phyloP scores from a whole-genome alignment of 305 asterid genomes.

The Plantago rigida region DNA sequence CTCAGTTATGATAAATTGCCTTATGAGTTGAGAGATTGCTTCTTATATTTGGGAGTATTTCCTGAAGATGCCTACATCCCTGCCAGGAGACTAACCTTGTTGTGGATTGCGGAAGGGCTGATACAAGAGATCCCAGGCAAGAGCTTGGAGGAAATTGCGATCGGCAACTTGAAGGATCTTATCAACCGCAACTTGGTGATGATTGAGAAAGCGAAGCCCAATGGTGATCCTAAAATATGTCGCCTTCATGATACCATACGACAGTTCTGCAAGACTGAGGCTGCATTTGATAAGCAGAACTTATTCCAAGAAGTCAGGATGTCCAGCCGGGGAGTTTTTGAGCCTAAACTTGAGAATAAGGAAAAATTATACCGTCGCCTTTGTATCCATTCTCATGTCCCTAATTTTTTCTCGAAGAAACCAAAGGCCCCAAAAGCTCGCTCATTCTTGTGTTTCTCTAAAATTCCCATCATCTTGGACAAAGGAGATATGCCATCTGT shows the following conservation, averaged over 20 bases:
- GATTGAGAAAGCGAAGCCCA: slow-evolving; percentile 6
- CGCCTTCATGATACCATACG: slow-evolving; percentile 32
- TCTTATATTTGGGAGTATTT: slow-evolving; percentile 6
- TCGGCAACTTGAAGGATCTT: slow-evolving; percentile 14
- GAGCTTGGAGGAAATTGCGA: slow-evolving; percentile 31
- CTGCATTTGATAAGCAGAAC: slow-evolving; percentile 18
- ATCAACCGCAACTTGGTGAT: slow-evolving; percentile 5
- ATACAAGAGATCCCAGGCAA: slow-evolving; percentile 7
- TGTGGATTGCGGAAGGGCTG: slow-evolving; percentile 24
- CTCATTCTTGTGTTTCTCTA: slow-evolving; percentile 8
- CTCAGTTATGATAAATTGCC: slow-evolving; percentile 8
- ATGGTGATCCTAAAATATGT: slow-evolving; percentile 29
- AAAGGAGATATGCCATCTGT: slow-evolving; percentile 6
- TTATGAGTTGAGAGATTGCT: slow-evolving; percentile 7
- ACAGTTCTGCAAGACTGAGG: slow-evolving; percentile 29
- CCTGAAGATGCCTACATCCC: slow-evolving; percentile 5
- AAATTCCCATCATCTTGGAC: neutral
- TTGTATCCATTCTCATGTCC: slow-evolving; percentile 7
- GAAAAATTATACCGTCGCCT: slow-evolving; percentile 3
- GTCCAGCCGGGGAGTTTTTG: slow-evolving; percentile 2
- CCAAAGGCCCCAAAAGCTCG: slow-evolving; percentile 10
- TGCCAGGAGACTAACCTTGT: neutral
- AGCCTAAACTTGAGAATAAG: neutral
- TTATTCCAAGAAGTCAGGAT: slow-evolving; percentile 23
- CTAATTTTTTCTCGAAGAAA: neutral